Percentiles rank a stretch among this genome's conserved stretches.
phyloP scores from a whole-genome alignment of 1,284 basidiomycete genomes.

The Ustilago vetiveriae region DNA sequence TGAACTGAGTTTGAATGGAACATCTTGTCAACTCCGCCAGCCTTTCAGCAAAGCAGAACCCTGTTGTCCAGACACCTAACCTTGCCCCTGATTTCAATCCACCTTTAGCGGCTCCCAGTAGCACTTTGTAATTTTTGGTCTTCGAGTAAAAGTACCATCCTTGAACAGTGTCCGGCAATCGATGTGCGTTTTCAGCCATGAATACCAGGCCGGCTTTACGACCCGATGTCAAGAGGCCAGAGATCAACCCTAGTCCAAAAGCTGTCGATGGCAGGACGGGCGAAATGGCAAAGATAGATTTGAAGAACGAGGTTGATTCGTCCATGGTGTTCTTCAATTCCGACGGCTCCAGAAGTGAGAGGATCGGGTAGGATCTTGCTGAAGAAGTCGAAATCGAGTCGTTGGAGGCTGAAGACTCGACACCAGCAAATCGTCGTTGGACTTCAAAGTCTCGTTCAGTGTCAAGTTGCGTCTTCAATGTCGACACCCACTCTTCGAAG shows the following conservation, averaged over 20 bases:
- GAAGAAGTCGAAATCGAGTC: constrained; percentile 27
- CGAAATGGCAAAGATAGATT: constrained; percentile 24
- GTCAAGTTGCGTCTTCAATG: constrained; percentile 40
- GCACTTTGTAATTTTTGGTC: constrained; percentile 65
- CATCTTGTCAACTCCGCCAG: constrained; percentile 17
- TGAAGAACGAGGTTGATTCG: constrained; percentile 3
- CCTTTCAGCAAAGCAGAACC: constrained; percentile 55
- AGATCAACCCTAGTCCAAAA: constrained; percentile 54
- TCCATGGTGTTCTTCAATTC: constrained; percentile 6
- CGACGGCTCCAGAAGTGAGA: constrained; percentile 23
- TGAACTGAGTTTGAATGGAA: constrained; percentile 11
- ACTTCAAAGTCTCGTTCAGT: constrained; percentile 42
- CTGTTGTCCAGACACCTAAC: constrained; percentile 53
- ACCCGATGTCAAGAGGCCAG: constrained; percentile 52
- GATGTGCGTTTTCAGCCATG: constrained; percentile 66
- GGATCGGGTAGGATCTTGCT: constrained; percentile 12
- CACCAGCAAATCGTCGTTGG: constrained; percentile 18
- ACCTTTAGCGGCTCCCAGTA: constrained; percentile 54
- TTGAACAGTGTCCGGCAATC: constrained; percentile 63
- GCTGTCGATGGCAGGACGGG: constrained; percentile 48
- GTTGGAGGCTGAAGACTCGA: constrained; percentile 3
- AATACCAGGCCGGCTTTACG: constrained; percentile 56
- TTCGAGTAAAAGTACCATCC: constrained; percentile 68
- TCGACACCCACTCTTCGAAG: constrained; percentile 44
- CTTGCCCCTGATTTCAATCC: constrained; percentile 50